phyloP scores from a whole-genome alignment of 768 basidiomycete species.

The Lactarius quietus region DNA sequence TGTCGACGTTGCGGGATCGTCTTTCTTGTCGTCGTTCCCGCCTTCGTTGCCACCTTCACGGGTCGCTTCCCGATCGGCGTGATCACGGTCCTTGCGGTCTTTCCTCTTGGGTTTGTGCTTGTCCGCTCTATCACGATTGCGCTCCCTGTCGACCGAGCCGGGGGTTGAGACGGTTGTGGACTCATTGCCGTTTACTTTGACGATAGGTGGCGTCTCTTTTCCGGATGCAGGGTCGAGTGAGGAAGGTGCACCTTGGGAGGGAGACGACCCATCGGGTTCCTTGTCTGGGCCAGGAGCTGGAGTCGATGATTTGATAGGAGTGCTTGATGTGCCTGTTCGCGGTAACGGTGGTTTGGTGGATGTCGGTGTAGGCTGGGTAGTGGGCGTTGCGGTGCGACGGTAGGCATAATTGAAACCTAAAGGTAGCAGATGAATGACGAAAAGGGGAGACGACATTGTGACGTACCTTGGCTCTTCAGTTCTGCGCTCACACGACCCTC shows the following conservation, averaged over 20 bases:
- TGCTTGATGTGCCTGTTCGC: constrained; percentile 36
- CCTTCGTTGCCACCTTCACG: constrained; percentile 14
- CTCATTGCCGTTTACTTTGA: constrained; percentile 37
- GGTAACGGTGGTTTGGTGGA: constrained; percentile 53
- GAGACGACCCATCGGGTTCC: background rate
- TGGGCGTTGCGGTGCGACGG: constrained; percentile 62
- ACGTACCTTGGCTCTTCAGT: constrained; percentile 83
- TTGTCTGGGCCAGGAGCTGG: constrained; percentile 27
- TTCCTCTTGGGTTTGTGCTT: constrained; percentile 59
- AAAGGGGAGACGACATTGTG: constrained; percentile 7
- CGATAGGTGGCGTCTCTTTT: constrained; percentile 16
- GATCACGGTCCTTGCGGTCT: constrained; percentile 56
- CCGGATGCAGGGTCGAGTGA: constrained; percentile 14
- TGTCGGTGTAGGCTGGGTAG: constrained; percentile 55
- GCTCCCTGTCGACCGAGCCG: constrained; percentile 20
- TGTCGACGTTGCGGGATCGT: constrained; percentile 30
- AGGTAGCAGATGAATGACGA: background rate
- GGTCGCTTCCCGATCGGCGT: constrained; percentile 38
- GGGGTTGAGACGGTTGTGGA: constrained; percentile 29
- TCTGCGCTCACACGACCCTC: constrained; percentile 92
- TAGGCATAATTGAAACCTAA: constrained; percentile 96
- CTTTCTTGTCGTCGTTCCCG: constrained; percentile 34
- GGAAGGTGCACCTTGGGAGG: constrained; percentile 1
- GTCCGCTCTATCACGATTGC: constrained; percentile 48
- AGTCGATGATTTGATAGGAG: constrained; percentile 35